Base-by-base conservation (phyloP, 1,139 yeast species). In the Suhomyces taliae region DNA sequence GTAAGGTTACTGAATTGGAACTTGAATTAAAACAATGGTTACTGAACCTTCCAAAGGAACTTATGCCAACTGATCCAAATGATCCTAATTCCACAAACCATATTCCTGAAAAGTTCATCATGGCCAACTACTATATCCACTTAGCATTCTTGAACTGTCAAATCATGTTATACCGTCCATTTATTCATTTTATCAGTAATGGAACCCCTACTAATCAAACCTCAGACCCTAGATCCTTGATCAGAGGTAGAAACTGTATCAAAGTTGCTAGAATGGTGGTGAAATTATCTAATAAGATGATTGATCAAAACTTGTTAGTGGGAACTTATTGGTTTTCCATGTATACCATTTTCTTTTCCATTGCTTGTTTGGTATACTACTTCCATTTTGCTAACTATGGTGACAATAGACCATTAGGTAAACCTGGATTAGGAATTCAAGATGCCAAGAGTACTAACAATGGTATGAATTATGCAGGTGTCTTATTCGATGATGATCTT, bases 271-370 rank as follows among this genome's bases (percentile, higher is more conserved):
- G 96, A 54, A 81, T 87, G 56, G 96, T 87, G 31, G 91, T 90
- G 12, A 85, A 87, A 56, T 66, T 90, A 50, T 93, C 96, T 0
- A 85, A 87, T 61, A 93, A 87, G 55, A 82, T 90, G 88, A 82
- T 87, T 52, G 81, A 82, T 53, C 83, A 83, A 52, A 78, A 86
- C 51, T 76, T 89, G 60, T 72, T 90, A 47, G 82, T 87, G 51
- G 97, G 97, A 1, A 88, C 96, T 2, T 90, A 90, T 64, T 90
- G 97, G 97, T 90, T 90, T 62, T 85, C 95, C 12, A 86, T 87
- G 65, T 90, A 90, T 64, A 89, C 97, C 0, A 86, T 90, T n/a
- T 90, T 90, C 64, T 90, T 89, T 62, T 85, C 96, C 3, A 90
- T 90, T 46, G 96, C 97, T 0, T 88, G 96, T 57, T 73, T 90